Evolutionary conservation across 441 rosid species (phyloP).

Genomic region (Macaranga tanarius): DNA sequence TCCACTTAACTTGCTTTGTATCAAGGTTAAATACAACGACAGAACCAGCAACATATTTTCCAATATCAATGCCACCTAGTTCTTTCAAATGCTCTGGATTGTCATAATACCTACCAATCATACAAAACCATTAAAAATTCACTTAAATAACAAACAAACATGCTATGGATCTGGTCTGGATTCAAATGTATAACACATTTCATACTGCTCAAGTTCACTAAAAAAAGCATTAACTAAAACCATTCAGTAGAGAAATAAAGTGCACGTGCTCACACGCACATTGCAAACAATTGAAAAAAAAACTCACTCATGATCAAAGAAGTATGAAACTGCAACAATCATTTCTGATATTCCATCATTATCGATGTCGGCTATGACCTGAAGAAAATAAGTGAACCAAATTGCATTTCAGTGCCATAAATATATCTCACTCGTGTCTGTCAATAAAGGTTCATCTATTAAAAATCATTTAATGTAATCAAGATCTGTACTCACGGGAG

Average conservation of each 20-base stretch:
- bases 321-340: slow-evolving; percentile 92
- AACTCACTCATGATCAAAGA: slow-evolving; percentile 96
- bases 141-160: neutral
- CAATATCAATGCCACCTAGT: slow-evolving; percentile 81
- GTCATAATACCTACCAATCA: slow-evolving; percentile 78
- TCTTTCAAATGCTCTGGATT: slow-evolving; percentile 87
- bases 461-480: slow-evolving; percentile 23
- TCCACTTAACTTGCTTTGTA: slow-evolving; percentile 97
- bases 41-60: slow-evolving; percentile 84
- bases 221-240: neutral
- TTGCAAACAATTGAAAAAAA: slow-evolving; percentile 22
- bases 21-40: slow-evolving; percentile 93
- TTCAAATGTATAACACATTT: slow-evolving; percentile 3
- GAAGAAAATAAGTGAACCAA: slow-evolving; percentile 32
- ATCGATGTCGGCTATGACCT: slow-evolving; percentile 98
- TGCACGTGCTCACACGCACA: neutral
- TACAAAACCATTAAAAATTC: slow-evolving; percentile 1
- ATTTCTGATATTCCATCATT: slow-evolving; percentile 94
- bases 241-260: neutral
- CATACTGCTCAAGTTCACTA: slow-evolving; percentile 6
- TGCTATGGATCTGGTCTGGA: neutral
- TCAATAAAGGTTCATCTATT: slow-evolving; percentile 12
- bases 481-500: slow-evolving; percentile 60
- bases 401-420: slow-evolving; percentile 12
- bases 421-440: slow-evolving; percentile 20